A percentile compares a stretch with the other conserved stretches of the same genome.
These are phyloP conservation scores for Rostrohypoxylon terebratum DNA, from an alignment of 495 filamentous ascomycete genomes.

Conservation along the genomic window DNA sequence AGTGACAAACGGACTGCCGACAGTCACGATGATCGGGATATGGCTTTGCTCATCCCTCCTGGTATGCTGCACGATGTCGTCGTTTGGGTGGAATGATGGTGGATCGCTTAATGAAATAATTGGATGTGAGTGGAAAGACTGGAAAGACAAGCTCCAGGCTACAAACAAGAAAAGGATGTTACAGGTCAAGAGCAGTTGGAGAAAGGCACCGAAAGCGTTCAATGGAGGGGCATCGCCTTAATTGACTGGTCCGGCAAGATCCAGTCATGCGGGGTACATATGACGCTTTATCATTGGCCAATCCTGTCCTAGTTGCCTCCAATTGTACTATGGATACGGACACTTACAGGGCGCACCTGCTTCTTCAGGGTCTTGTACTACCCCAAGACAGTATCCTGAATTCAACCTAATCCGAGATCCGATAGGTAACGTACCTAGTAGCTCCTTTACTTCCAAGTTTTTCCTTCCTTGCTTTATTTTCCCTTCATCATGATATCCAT, in stretches of 20 bases:
- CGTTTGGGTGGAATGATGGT: slow-evolving; percentile 9
- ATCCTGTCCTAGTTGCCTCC: slow-evolving; percentile 4
- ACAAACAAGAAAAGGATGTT: neutral
- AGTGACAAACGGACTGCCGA: slow-evolving; percentile 7
- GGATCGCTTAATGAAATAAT: neutral
- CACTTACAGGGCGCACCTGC: no score
- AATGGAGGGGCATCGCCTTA: slow-evolving; percentile 24
- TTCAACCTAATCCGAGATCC: slow-evolving; percentile 20
- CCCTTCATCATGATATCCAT: no score
- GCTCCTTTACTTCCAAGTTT: slow-evolving; percentile 8
- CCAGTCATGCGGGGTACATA: slow-evolving; percentile 33
- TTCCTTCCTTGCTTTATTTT: no score
- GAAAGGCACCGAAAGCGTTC: slow-evolving; percentile 19
- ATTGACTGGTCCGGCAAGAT: slow-evolving; percentile 21
- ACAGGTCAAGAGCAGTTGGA: slow-evolving; percentile 15
- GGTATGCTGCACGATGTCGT: slow-evolving; percentile 39
- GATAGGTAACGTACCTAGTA: slow-evolving; percentile 37
- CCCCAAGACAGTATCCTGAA: slow-evolving; percentile 10
- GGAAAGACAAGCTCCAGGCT: slow-evolving; percentile 3
- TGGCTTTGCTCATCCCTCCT: neutral
- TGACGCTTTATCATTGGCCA: slow-evolving; percentile 25
- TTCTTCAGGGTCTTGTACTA: slow-evolving; percentile 13
- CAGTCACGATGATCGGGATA: slow-evolving; percentile 18
- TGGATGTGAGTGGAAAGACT: slow-evolving; percentile 15
- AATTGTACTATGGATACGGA: neutral